A percentile compares a stretch with the other conserved stretches of the same genome.
phyloP scores from a whole-genome alignment of 441 rosid genomes.

The Pelargonium citronellum region DNA sequence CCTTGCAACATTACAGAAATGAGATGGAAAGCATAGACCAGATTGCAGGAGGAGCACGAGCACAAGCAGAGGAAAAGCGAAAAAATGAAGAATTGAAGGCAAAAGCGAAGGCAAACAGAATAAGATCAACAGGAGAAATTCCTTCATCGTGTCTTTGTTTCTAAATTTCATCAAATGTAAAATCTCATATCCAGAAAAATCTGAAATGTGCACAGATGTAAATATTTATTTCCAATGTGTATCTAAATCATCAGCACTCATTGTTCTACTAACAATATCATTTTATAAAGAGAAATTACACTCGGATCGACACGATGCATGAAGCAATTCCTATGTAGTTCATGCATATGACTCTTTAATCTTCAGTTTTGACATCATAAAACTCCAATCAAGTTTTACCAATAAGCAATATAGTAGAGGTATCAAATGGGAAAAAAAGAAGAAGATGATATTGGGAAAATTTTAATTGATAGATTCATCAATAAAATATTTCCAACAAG shows the following conservation, averaged over 20 bases:
- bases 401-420: too few species aligned
- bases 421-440: too few species aligned
- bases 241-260: neutral
- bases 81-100: slow-evolving; percentile 48
- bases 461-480: neutral
- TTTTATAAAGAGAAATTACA: too few species aligned
- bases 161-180: slow-evolving; percentile 23
- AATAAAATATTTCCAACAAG: neutral
- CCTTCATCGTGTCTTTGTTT: slow-evolving; percentile 55
- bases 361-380: too few species aligned
- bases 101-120: slow-evolving; percentile 51
- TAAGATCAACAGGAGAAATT: slow-evolving; percentile 44
- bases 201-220: slow-evolving; percentile 15
- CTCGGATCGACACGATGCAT: too few species aligned
- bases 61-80: slow-evolving; percentile 45
- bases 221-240: slow-evolving; percentile 13
- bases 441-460: too few species aligned
- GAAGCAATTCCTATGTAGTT: too few species aligned
- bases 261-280: too few species aligned
- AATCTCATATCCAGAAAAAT: slow-evolving; percentile 10
- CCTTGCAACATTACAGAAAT: slow-evolving; percentile 30
- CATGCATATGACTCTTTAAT: too few species aligned
- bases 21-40: slow-evolving; percentile 39
- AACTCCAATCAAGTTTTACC: too few species aligned
- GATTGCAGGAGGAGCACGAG: slow-evolving; percentile 57